Base-by-base conservation (phyloP, 1,284 basidiomycete genomes). In the Tylopilus sp. region DNA sequence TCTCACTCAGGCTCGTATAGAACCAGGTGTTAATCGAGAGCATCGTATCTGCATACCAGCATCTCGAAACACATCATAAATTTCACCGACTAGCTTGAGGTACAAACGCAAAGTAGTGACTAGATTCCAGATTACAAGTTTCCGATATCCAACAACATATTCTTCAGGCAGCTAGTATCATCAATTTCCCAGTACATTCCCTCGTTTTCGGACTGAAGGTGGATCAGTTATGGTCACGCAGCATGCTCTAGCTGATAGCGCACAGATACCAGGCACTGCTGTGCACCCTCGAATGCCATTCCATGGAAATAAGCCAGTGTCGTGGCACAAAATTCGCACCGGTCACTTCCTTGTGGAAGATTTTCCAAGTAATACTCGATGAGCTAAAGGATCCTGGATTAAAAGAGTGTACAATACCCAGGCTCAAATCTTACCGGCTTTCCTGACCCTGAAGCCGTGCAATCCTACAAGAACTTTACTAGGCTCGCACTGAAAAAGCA, bases 321-420 rank as follows among this genome's bases (percentile, higher is more conserved):
- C 3, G 77, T 79, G 7, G 77, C 74, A 44, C 75, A 77, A 26
- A 78, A 78, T 51, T 79, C 77, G 32, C 72, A 63, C 77, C 74
- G 79, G 54, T 70, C 70, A 1, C 66, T 18, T 19, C 72, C 74
- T 6, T 36, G 24, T 32, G 76, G 73, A 44, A 76, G 60, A 26
- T 70, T 75, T 9, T 77, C 67, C 15, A 79, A 44, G 52, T 70
- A 74, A 15, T 77, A 73, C 36, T 77, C 71, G 32, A 73, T 70
- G 2, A 57, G n/a, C n/a, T n/a, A n/a, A n/a, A n/a, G n/a, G 67
- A 70, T 70, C 10, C 36, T 64, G 4, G 1, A 7, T 44, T 16
- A 59, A 51, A 47, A 18, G 3, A n/a, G n/a, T n/a, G n/a, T n/a
- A 6, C 4, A 9, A 10, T 26, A 8, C 44, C 16, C 3, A 36